Evolutionary conservation across 768 basidiomycete species (phyloP), one percentile per base, ranked within the genome.

Genomic region (Tricholoma saponaceum): DNA sequence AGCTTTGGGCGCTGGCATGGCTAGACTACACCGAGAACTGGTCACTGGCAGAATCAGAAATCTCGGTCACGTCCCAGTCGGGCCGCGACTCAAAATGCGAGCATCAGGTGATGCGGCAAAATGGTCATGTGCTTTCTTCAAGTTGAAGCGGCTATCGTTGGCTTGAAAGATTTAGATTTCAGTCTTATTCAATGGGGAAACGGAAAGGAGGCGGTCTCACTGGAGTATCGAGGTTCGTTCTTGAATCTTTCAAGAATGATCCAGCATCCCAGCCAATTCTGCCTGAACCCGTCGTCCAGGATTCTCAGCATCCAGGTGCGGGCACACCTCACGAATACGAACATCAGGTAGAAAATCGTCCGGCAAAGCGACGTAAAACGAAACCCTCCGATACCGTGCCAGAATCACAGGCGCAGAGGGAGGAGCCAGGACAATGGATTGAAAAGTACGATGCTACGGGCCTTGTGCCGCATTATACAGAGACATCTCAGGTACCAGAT

Each of bases 401-500:
- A 23, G 58, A 58, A 25, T 56, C 64, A 58, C 68, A 57, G 70
- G 69, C 62, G 41, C 62, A 32, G 23, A 35, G 28, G 4, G 1
- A 66, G 33, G 33, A 22, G 59, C 47, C 41, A 66, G 7, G 64
- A 60, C 47, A 67, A 56, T 67, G 69, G 76, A 68, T 67, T 32
- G 60, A 72, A 58, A 77, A 75, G 59, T 84, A 84, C 65, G 88
- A 95, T 65, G 90, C 87, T 20, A 84, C 83, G 0, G 82, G 83
- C 1, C 78, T 93, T 0, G 92, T 93, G 2, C 83, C 85, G 2
- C 83, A 85, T 66, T 95, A 90, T 67, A 79, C 75, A 14, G 67
- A 84, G 23, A 69, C 75, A 3, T 76, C 81, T 0, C 75, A 95
- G 59, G 91, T 95, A 9, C 94, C 95, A 3, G 74, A 80, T 16